phyloP scores from a whole-genome alignment of 2,329 filamentous ascomycete species.

The Stemphylium lycopersici region DNA sequence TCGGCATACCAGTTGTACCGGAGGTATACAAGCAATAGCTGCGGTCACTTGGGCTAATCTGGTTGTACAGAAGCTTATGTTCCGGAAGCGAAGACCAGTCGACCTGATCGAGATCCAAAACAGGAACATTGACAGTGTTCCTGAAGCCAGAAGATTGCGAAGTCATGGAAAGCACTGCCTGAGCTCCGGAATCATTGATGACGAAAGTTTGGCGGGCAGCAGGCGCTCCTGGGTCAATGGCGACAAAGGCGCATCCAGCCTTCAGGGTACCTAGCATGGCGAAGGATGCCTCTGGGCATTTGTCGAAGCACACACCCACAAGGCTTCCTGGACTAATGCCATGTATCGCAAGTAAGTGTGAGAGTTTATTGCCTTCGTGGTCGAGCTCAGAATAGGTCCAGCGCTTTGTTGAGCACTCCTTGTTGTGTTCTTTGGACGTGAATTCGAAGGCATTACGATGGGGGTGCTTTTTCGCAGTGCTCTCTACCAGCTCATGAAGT shows the following conservation, averaged over 20 bases:
- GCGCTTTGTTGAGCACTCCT: conserved; percentile 53
- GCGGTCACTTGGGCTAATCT: conserved; percentile 58
- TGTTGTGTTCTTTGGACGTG: conserved; percentile 61
- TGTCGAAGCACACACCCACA: conserved; percentile 80
- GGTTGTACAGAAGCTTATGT: conserved; percentile 36
- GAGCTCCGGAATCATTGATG: conserved; percentile 71
- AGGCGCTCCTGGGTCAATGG: conserved; percentile 77
- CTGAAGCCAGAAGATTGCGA: conserved; percentile 51
- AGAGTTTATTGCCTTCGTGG: conserved; percentile 72
- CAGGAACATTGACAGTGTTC: conserved; percentile 39
- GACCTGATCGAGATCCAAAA: conserved; percentile 56
- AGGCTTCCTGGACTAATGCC: conserved; percentile 64
- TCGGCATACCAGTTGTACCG: conserved; percentile 84
- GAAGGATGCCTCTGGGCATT: conserved; percentile 83
- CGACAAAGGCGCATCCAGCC: conserved; percentile 79
- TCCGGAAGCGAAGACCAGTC: conserved; percentile 44
- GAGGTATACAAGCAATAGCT: conserved; percentile 90
- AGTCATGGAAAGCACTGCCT: conserved; percentile 65
- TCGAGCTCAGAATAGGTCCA: conserved; percentile 83
- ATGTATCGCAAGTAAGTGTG: conserved; percentile 63
- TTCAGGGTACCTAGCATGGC: conserved; percentile 83
- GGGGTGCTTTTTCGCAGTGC: conserved; percentile 62
- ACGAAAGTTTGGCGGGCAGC: conserved; percentile 78
- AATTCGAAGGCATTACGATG: conserved; percentile 76
- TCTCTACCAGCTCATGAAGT: conserved; percentile 80